Evolutionary conservation across 305 asterid genomes (phyloP).

Genomic region (Plantago rigida): DNA sequence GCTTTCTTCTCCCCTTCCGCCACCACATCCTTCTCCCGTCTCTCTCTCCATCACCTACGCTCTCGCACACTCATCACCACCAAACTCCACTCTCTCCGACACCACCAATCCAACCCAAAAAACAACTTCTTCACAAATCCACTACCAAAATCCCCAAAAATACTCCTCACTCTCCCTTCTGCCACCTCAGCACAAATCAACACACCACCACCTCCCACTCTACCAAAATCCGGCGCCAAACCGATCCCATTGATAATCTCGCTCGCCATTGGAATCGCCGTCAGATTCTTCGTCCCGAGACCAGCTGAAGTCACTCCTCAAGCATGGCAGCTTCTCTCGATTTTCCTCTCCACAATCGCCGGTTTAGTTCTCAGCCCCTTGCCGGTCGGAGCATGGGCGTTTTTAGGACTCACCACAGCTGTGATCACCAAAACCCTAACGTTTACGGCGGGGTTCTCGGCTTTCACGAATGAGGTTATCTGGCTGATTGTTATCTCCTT

Average conservation of each 20-base stretch:
- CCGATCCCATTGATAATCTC: slow-evolving; percentile 57
- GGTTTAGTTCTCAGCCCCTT: slow-evolving; percentile 82
- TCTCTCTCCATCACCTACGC: slow-evolving; percentile 36
- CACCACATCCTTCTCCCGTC: slow-evolving; percentile 39
- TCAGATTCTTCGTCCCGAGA: slow-evolving; percentile 61
- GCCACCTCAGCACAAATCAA: background rate
- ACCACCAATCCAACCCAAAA: slow-evolving; percentile 20
- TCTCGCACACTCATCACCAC: slow-evolving; percentile 25
- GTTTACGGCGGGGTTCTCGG: slow-evolving; percentile 63
- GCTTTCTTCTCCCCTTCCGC: slow-evolving; percentile 36
- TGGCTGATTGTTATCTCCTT: slow-evolving; percentile 89
- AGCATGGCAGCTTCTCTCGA: slow-evolving; percentile 87
- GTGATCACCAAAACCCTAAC: slow-evolving; percentile 56
- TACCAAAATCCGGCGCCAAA: slow-evolving; percentile 50
- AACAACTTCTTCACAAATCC: slow-evolving; percentile 21
- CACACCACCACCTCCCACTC: slow-evolving; percentile 14
- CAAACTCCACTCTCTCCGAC: slow-evolving; percentile 23
- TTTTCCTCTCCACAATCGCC: slow-evolving; percentile 80
- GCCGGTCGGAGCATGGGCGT: slow-evolving; percentile 96
- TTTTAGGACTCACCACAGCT: slow-evolving; percentile 67
- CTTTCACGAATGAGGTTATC: slow-evolving; percentile 82
- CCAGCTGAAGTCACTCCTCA: slow-evolving; percentile 70
- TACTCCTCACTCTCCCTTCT: background rate
- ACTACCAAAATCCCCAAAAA: background rate
- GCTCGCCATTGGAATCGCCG: slow-evolving; percentile 50